Evolutionary conservation across 805 yeast species (phyloP).

Genomic region (Zygosaccharomyces pseudorouxii): DNA sequence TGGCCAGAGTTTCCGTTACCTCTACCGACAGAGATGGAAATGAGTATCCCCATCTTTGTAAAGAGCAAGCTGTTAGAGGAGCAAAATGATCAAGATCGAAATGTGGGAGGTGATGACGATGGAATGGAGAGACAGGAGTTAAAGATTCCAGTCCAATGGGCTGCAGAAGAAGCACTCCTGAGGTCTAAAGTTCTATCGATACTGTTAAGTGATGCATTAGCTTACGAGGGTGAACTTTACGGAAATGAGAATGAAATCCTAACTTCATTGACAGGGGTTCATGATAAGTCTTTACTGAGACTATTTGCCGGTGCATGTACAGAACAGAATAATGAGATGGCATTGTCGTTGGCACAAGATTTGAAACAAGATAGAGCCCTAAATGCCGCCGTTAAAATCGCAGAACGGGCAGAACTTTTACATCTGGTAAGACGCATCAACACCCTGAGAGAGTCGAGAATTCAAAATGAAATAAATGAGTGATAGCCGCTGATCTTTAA

Average conservation of each 20-base stretch:
- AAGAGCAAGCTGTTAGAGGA: constrained; percentile 30
- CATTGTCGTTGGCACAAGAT: constrained; percentile 62
- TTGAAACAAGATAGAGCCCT: constrained; percentile 74
- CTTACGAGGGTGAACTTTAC: constrained; percentile 40
- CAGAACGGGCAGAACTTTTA: constrained; percentile 62
- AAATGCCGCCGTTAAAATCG: constrained; percentile 77
- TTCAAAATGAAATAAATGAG: constrained; percentile 23
- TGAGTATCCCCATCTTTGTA: constrained; percentile 56
- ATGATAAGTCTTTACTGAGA: constrained; percentile 75
- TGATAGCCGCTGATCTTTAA: constrained; percentile 2
- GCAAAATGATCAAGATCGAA: constrained; percentile 31
- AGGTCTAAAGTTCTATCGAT: constrained; percentile 59
- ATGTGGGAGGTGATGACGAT: constrained; percentile 20
- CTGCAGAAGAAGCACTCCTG: constrained; percentile 61
- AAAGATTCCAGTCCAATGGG: constrained; percentile 27
- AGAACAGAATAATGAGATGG: constrained; percentile 58
- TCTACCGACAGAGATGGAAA: constrained; percentile 71
- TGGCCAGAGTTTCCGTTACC: constrained; percentile 85
- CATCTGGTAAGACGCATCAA: constrained; percentile 51
- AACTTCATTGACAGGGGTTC: constrained; percentile 46
- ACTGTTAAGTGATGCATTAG: constrained; percentile 52
- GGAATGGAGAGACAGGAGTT: constrained; percentile 26
- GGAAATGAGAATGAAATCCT: constrained; percentile 52
- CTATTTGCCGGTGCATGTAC: constrained; percentile 71
- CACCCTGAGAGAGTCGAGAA: constrained; percentile 45